Percentiles rank a stretch among this genome's conserved stretches.
phyloP scores from a whole-genome alignment of 2,329 filamentous ascomycete genomes.

The Monilinia fructicola region DNA sequence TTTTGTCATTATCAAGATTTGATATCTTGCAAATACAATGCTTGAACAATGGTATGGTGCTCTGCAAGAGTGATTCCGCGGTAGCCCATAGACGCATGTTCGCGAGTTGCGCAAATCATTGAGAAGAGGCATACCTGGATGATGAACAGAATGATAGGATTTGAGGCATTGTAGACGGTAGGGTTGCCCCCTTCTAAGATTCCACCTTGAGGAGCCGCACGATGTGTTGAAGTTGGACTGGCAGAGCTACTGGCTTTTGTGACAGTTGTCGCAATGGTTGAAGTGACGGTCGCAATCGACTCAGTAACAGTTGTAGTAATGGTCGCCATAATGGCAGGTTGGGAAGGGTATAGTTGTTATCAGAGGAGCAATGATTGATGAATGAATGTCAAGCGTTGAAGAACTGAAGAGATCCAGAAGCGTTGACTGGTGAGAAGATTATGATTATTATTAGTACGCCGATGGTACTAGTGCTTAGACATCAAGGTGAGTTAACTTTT shows the following conservation, averaged over 20 bases:
- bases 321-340: constrained; percentile 10
- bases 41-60: neutral
- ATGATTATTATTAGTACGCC: neutral
- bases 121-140: constrained; percentile 54
- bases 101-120: neutral
- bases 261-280: constrained; percentile 13
- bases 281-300: constrained; percentile 8
- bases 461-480: neutral
- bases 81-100: neutral
- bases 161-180: constrained; percentile 58
- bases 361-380: neutral
- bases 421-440: neutral
- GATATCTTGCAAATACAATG: neutral
- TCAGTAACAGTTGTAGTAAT: constrained; percentile 5
- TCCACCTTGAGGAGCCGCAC: constrained; percentile 53
- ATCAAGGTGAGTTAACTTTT: neutral
- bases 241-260: constrained; percentile 27
- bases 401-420: neutral
- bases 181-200: constrained; percentile 65
- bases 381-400: neutral
- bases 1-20: neutral
- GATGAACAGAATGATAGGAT: constrained; percentile 68
- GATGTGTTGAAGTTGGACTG: constrained; percentile 27
- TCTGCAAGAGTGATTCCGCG: neutral
- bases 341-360: neutral